These are phyloP conservation scores for Priceomyces haplophilus DNA, from an alignment of 805 yeast species.

Conservation along the genomic window DNA sequence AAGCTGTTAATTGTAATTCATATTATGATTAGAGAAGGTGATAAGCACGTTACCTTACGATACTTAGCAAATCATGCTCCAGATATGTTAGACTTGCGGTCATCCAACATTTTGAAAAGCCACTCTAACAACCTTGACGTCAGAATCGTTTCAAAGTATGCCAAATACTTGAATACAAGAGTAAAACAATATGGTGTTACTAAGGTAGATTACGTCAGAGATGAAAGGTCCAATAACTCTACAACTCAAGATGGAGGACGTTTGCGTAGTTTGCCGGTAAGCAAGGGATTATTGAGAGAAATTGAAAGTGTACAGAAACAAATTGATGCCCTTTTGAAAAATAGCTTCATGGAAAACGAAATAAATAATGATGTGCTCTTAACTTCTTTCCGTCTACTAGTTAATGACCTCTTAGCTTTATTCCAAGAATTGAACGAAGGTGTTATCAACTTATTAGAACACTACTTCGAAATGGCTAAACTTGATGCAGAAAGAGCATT, in stretches of 20 bases:
- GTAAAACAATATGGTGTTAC: slow-evolving; percentile 66
- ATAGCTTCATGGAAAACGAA: slow-evolving; percentile 75
- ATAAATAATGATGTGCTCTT: slow-evolving; percentile 79
- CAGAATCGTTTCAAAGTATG: slow-evolving; percentile 59
- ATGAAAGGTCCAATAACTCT: slow-evolving; percentile 48
- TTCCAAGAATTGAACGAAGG: slow-evolving; percentile 95
- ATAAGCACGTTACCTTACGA: slow-evolving; percentile 64
- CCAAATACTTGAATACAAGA: slow-evolving; percentile 65
- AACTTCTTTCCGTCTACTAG: slow-evolving; percentile 82
- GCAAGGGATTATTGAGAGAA: slow-evolving; percentile 79
- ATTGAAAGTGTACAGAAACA: slow-evolving; percentile 83
- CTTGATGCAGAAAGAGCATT: slow-evolving; percentile 85
- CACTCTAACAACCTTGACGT: slow-evolving; percentile 45
- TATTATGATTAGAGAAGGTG: slow-evolving; percentile 91
- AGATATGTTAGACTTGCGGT: slow-evolving; percentile 46
- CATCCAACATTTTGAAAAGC: slow-evolving; percentile 36
- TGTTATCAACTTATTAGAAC: slow-evolving; percentile 87
- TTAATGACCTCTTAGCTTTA: slow-evolving; percentile 81
- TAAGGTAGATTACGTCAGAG: slow-evolving; percentile 74
- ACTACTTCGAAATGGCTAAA: slow-evolving; percentile 88
- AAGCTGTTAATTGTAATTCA: slow-evolving; percentile 83
- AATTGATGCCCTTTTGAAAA: slow-evolving; percentile 69
- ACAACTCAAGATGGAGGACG: slow-evolving; percentile 54
- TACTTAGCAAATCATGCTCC: slow-evolving; percentile 50
- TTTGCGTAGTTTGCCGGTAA: slow-evolving; percentile 61